A percentile compares a stretch with the other conserved stretches of the same genome.
Evolutionary conservation across 345 rosid species (phyloP).

Genomic region (Syzygium grande): DNA sequence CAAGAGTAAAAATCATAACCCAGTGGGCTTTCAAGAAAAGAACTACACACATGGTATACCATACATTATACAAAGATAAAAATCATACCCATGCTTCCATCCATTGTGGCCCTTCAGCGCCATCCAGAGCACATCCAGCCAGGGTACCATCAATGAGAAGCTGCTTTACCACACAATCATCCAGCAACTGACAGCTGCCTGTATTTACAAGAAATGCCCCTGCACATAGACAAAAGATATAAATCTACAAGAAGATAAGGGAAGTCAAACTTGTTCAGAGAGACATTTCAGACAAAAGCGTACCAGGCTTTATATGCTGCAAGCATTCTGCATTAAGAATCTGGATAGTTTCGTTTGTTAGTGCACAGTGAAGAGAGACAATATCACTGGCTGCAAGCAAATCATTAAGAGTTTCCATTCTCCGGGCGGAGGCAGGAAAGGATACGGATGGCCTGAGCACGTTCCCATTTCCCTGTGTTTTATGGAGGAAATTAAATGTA

Average conservation of each 20-base stretch:
- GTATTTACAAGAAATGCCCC: conserved; percentile 98
- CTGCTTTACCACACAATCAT: conserved; percentile 91
- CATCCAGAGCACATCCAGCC: conserved; percentile 98
- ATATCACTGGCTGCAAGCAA: conserved; percentile 93
- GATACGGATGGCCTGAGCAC: conserved; percentile 41
- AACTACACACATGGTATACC: background rate
- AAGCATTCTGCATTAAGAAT: conserved; percentile 89
- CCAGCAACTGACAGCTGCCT: conserved; percentile 90
- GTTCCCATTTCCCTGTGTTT: conserved; percentile 56
- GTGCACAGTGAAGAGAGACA: conserved; percentile 85
- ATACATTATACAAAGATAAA: background rate
- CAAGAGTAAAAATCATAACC: background rate
- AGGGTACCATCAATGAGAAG: conserved; percentile 90
- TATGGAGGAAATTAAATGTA: background rate
- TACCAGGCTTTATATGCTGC: conserved; percentile 97
- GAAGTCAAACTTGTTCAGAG: background rate
- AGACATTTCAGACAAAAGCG: background rate
- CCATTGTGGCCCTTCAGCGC: conserved; percentile 99
- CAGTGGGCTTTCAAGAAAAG: background rate
- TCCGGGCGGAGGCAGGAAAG: conserved; percentile 90
- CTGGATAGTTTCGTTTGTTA: conserved; percentile 88
- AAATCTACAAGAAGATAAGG: background rate
- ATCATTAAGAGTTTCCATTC: conserved; percentile 98
- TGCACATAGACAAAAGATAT: conserved; percentile 7
- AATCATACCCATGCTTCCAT: conserved; percentile 99